Percentiles rank a stretch among this genome's conserved stretches.
phyloP scores from a whole-genome alignment of 148 eudicot genomes.

The Silene conica region DNA sequence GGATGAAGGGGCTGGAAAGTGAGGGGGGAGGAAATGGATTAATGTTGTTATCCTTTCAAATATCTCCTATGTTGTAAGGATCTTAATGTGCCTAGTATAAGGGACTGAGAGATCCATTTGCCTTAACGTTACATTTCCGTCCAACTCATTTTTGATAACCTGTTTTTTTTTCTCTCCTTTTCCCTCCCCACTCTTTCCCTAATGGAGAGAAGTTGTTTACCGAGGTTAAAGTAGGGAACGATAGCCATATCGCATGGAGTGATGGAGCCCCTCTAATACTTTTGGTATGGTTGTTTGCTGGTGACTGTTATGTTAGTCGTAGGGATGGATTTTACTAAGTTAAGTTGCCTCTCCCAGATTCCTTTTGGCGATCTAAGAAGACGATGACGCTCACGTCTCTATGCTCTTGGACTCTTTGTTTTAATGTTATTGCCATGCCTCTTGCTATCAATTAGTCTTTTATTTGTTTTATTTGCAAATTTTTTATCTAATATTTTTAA shows the following conservation, averaged over 20 bases:
- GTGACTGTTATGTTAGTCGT: neutral
- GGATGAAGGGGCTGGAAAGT: neutral
- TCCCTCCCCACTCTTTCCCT: neutral
- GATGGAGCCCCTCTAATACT: neutral
- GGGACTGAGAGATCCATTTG: neutral
- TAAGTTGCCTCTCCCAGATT: neutral
- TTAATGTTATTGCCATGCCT: neutral
- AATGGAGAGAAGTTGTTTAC: neutral
- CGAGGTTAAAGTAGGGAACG: neutral
- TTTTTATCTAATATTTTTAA: constrained; percentile 26
- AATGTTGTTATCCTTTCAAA: neutral
- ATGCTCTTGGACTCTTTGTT: neutral
- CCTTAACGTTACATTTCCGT: neutral
- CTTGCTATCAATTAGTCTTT: neutral
- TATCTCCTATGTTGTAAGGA: neutral
- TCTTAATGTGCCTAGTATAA: neutral
- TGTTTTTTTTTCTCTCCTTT: no score
- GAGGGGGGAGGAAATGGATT: neutral
- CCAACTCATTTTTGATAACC: neutral
- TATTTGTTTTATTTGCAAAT: neutral
- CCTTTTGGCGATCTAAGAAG: neutral
- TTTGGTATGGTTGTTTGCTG: neutral
- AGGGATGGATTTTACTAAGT: neutral
- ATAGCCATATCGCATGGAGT: neutral
- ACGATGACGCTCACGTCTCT: neutral